These are phyloP conservation scores for Bassia scoparia DNA, from an alignment of 148 eudicot species.

Conservation along the genomic window DNA sequence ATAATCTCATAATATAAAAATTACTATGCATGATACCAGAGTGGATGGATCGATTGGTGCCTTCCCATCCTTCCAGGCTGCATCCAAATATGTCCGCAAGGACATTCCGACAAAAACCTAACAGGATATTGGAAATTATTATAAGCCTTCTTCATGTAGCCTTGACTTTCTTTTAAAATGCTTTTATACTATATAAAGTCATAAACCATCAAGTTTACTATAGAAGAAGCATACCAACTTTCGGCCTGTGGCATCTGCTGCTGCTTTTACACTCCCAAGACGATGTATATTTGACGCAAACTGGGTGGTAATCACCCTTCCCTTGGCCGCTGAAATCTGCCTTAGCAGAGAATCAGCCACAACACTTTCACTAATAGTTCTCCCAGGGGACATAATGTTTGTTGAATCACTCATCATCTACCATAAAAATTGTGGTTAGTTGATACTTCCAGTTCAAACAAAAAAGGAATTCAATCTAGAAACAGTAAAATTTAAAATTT, in stretches of 20 bases:
- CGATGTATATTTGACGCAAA: conserved; percentile 98
- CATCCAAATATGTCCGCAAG: conserved; percentile 87
- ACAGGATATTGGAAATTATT: conserved; percentile 17
- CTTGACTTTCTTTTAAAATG: background rate
- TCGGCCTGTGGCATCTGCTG: conserved; percentile 92
- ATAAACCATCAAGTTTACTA: conserved; percentile 1
- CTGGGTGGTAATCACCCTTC: conserved; percentile 93
- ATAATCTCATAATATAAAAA: background rate
- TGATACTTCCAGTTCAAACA: conserved; percentile 1
- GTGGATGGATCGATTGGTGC: conserved; percentile 99
- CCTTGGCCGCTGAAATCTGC: conserved; percentile 75
- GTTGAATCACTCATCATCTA: conserved; percentile 99
- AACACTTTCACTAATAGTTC: conserved; percentile 85
- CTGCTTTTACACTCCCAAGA: conserved; percentile 96
- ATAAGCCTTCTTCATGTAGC: background rate
- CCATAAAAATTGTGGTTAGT: conserved; percentile 16
- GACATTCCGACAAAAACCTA: conserved; percentile 98
- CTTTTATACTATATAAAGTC: conserved; percentile 1
- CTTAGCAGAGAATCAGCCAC: conserved; percentile 84
- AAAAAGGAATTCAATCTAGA: background rate
- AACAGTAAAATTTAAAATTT: no score
- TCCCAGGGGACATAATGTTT: conserved; percentile 89
- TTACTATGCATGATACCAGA: conserved; percentile 44
- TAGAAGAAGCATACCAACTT: conserved; percentile 66
- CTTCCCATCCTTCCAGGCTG: conserved; percentile 96